Conservation (phyloP, 2,329 filamentous ascomycete species). For the Hymenoscyphus repandus region DNA sequence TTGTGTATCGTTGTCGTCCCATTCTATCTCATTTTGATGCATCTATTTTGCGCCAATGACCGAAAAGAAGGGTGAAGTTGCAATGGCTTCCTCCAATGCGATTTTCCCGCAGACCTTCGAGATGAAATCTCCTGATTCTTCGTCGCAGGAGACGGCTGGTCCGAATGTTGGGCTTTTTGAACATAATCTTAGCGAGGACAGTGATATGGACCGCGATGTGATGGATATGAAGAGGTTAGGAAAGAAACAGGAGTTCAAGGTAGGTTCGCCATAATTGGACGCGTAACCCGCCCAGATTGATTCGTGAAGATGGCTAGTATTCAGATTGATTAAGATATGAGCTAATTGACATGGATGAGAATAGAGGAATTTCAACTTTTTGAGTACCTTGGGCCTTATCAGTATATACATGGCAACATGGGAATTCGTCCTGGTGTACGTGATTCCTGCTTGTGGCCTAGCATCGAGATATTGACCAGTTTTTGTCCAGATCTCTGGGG, state of each 20-base stretch:
- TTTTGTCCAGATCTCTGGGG: slow-evolving; percentile 20
- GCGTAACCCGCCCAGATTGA: no score
- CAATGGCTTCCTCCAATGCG: background rate
- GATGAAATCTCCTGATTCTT: slow-evolving; percentile 1
- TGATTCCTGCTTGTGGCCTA: background rate
- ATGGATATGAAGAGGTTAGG: slow-evolving; percentile 32
- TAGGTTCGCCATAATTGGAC: slow-evolving; percentile 7
- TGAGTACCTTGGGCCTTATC: slow-evolving; percentile 39
- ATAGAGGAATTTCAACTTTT: slow-evolving; percentile 36
- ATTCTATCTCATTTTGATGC: background rate
- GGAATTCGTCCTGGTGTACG: slow-evolving; percentile 36
- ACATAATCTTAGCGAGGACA: slow-evolving; percentile 3
- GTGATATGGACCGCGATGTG: slow-evolving; percentile 29
- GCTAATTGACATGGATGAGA: slow-evolving; percentile 12
- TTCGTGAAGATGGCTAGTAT: no score
- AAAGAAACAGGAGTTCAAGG: slow-evolving; percentile 29
- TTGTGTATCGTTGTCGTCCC: no score
- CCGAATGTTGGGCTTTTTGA: background rate
- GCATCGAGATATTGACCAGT: background rate
- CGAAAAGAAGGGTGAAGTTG: background rate
- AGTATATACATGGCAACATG: slow-evolving; percentile 40
- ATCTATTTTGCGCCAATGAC: background rate
- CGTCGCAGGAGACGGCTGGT: slow-evolving; percentile 1
- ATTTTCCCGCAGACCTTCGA: background rate
- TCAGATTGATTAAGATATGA: no score